Evolutionary conservation across 2,329 filamentous ascomycete genomes (phyloP).

Genomic region (Teratosphaeria destructans): DNA sequence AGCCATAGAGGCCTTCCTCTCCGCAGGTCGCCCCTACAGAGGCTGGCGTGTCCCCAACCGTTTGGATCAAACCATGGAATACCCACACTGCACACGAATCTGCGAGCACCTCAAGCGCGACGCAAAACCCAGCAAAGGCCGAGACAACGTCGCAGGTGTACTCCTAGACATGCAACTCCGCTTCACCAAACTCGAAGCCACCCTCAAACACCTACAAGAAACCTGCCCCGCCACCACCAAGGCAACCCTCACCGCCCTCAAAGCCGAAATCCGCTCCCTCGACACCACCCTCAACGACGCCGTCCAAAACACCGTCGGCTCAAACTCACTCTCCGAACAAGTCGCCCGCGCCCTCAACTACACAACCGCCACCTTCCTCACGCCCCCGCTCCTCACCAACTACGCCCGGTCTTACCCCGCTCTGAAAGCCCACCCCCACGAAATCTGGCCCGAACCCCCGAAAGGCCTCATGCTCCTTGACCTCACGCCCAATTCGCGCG

Average conservation of each 20-base stretch:
- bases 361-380: background rate
- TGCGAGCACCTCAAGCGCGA: background rate
- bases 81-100: background rate
- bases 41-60: background rate
- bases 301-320: background rate
- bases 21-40: background rate
- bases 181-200: slow-evolving; percentile 21
- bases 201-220: slow-evolving; percentile 15
- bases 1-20: background rate
- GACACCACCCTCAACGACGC: background rate
- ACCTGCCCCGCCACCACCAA: background rate
- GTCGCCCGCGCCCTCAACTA: background rate
- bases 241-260: background rate
- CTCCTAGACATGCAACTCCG: slow-evolving; percentile 11
- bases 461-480: slow-evolving; percentile 50
- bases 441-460: slow-evolving; percentile 47
- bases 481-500: slow-evolving; percentile 46
- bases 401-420: slow-evolving; percentile 64
- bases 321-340: background rate
- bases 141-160: background rate
- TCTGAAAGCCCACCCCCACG: slow-evolving; percentile 44
- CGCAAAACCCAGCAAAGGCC: background rate
- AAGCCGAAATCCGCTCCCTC: background rate
- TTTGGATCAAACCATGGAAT: background rate
- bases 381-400: slow-evolving; percentile 43